Base-by-base conservation (phyloP, 805 yeast genomes). In the Candida berthetii region DNA sequence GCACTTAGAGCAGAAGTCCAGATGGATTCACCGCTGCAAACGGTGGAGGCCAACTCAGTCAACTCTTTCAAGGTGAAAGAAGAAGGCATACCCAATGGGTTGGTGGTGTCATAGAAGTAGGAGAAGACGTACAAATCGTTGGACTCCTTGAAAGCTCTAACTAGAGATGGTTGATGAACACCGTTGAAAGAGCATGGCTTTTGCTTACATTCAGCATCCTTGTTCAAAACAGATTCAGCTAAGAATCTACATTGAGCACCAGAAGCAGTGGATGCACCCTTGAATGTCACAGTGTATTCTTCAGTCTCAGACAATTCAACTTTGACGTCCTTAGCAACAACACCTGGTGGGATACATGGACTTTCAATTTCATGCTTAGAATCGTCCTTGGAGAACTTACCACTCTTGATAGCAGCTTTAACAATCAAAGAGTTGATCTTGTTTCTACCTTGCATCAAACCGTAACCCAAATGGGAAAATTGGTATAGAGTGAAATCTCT, bases 181-280 rank as follows among this genome's bases (percentile, higher is more conserved):
- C 99, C 99, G 59, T 91, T 88, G 75, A 93, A 93, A 2, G 97
- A 86, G 64, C 99, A 93, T 41, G 99, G 95, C 44, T 78, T 76
- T 27, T 71, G 58, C 2, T 69, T 59, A 71, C 99, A 93, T 46
- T 72, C 78, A 14, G 76, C 72, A 34, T 89, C 96, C 67, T 91
- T 91, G 67, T 86, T 82, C 58, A 93, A 74, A 34, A 88, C 76
- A 41, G 73, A 60, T 60, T 91, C 98, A 24, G 97, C 88, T 35
- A 93, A 61, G 57, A 68, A 75, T 49, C 96, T 79, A 69, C 99
- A 93, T 64, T 88, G 96, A 36, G 90, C 72, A 6, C 93, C 84
- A 10, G 85, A 71, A n/a, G 82, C 66, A 10, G 65, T 64, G 13
- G 58, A 61, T 11, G 91, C 82, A 15, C 91, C 93, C 46, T 70